Evolutionary conservation across 1,284 basidiomycete species (phyloP).

Genomic region (Ceratobasidium sp.): DNA sequence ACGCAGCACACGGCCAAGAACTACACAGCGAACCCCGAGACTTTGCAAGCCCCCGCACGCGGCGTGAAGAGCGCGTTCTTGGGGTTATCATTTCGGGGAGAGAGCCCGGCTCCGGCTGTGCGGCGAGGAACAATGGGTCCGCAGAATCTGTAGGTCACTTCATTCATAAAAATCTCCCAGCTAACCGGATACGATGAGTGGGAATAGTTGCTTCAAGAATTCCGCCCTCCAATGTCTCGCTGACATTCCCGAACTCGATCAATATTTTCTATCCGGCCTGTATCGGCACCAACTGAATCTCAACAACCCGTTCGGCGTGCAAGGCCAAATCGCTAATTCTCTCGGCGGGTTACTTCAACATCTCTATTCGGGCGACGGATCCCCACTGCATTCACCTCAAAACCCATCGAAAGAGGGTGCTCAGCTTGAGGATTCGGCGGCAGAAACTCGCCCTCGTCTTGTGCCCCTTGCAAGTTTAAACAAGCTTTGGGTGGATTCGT

Average conservation of each 20-base stretch:
- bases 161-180: neutral
- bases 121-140: conserved; percentile 81
- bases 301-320: conserved; percentile 97
- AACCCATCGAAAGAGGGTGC: conserved; percentile 38
- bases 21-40: neutral
- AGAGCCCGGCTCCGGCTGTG: conserved; percentile 36
- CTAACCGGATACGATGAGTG: conserved; percentile 63
- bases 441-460: conserved; percentile 67
- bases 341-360: conserved; percentile 88
- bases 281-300: conserved; percentile 91
- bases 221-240: conserved; percentile 96
- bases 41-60: conserved; percentile 8
- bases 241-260: conserved; percentile 89
- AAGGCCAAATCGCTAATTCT: conserved; percentile 91
- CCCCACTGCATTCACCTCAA: conserved; percentile 54
- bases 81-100: conserved; percentile 13
- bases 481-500: conserved; percentile 72
- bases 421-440: conserved; percentile 19
- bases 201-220: conserved; percentile 98
- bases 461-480: conserved; percentile 94
- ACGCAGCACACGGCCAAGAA: neutral
- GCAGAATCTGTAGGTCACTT: conserved; percentile 79
- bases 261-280: conserved; percentile 93
- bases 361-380: conserved; percentile 69
- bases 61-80: conserved; percentile 1